Conservation (phyloP, 108 stramenopile genomes). For the Schizochytrium sp. region DNA sequence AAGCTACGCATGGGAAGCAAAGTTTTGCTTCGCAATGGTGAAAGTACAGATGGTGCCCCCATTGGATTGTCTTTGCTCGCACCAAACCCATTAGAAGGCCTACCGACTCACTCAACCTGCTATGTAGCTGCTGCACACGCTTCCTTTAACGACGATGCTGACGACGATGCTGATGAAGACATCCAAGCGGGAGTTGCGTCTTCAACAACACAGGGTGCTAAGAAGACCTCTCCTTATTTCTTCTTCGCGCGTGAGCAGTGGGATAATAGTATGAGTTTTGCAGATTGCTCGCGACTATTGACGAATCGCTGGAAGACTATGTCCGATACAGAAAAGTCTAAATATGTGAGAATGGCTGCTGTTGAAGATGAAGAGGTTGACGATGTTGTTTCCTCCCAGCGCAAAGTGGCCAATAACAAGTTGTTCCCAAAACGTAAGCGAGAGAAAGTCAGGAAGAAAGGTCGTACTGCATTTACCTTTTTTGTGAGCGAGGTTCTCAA, state of each 20-base stretch:
- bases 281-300: conserved; percentile 21
- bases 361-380: neutral
- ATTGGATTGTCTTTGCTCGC: conserved; percentile 13
- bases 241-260: conserved; percentile 23
- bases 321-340: conserved; percentile 29
- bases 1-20: neutral
- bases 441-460: conserved; percentile 40
- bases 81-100: neutral
- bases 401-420: neutral
- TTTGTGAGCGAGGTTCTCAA: conserved; percentile 53
- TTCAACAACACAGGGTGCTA: neutral
- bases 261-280: conserved; percentile 26
- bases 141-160: neutral
- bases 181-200: neutral
- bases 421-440: no score
- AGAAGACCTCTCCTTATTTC: neutral
- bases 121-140: neutral
- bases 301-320: conserved; percentile 1
- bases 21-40: neutral
- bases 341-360: neutral
- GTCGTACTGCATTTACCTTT: conserved; percentile 26
- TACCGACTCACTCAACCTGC: neutral
- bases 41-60: neutral
- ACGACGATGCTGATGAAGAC: neutral
- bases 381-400: neutral